A percentile compares a stretch with the other conserved stretches of the same genome.
Conservation (phyloP, 2,329 filamentous ascomycete species). For the Aureobasidium sp. region DNA sequence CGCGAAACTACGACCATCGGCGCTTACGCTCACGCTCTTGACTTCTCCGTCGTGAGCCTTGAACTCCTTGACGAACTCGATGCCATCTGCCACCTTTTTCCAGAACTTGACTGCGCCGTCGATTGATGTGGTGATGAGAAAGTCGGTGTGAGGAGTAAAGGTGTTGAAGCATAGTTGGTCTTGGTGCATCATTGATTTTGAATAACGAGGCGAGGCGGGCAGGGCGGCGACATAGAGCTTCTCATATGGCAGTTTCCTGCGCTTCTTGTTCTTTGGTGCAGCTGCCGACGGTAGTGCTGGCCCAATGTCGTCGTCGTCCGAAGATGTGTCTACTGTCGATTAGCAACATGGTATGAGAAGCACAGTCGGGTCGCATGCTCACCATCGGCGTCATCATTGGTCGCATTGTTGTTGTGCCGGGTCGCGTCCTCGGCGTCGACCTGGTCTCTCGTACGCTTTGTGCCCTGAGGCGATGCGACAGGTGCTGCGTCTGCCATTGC, state of each 20-base stretch:
- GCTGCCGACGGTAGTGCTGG: slow-evolving; percentile 73
- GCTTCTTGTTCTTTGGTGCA: slow-evolving; percentile 73
- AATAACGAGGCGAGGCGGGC: slow-evolving; percentile 74
- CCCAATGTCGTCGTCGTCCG: slow-evolving; percentile 62
- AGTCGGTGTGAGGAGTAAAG: slow-evolving; percentile 85
- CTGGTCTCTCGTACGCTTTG: slow-evolving; percentile 17
- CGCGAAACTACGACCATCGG: slow-evolving; percentile 88
- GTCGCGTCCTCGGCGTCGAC: slow-evolving; percentile 15
- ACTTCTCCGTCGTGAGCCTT: slow-evolving; percentile 83
- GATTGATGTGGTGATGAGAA: slow-evolving; percentile 85
- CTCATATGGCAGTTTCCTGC: slow-evolving; percentile 83
- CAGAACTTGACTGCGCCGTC: slow-evolving; percentile 99
- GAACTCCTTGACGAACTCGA: slow-evolving; percentile 99
- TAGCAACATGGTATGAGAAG: background rate
- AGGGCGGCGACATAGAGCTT: slow-evolving; percentile 90
- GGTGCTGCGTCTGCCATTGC: slow-evolving; percentile 3
- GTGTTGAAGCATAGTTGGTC: slow-evolving; percentile 85
- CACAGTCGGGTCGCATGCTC: background rate
- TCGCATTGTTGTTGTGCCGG: background rate
- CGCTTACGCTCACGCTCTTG: slow-evolving; percentile 73
- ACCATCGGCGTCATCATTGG: slow-evolving; percentile 15
- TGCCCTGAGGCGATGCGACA: slow-evolving; percentile 18
- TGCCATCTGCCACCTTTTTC: slow-evolving; percentile 86
- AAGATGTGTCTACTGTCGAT: slow-evolving; percentile 49
- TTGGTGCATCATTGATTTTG: slow-evolving; percentile 96